Evolutionary conservation across 2,329 filamentous ascomycete genomes (phyloP).

Genomic region (Chrysoporthe deuterocubensis): DNA sequence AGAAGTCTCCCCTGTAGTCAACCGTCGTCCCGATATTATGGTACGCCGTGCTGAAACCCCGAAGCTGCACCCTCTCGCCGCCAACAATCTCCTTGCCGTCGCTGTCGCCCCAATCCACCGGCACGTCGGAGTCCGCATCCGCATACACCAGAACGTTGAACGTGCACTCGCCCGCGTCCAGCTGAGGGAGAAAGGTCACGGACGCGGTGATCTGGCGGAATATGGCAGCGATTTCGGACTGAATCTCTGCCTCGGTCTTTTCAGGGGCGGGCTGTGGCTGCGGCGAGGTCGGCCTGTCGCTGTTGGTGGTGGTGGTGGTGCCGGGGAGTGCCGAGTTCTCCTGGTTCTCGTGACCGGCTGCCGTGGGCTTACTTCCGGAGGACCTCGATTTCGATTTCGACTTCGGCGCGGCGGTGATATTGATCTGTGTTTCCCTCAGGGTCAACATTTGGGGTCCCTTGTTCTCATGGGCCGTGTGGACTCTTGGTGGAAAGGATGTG

Average conservation of each 20-base stretch:
- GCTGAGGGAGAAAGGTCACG: conserved; percentile 93
- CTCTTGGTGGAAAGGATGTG: too few relatives aligned
- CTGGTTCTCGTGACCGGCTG: conserved; percentile 61
- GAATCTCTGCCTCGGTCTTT: conserved; percentile 92
- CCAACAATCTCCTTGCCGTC: conserved; percentile 96
- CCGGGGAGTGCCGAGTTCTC: conserved; percentile 64
- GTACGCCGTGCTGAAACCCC: conserved; percentile 94
- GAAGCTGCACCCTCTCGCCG: conserved; percentile 91
- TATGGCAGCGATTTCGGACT: conserved; percentile 92
- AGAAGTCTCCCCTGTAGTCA: conserved; percentile 63
- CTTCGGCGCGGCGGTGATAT: conserved; percentile 45
- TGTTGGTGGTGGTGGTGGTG: not conserved
- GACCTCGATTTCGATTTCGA: conserved; percentile 56
- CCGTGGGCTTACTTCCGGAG: conserved; percentile 56
- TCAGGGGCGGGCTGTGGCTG: conserved; percentile 49
- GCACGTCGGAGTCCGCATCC: conserved; percentile 93
- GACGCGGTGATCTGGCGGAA: conserved; percentile 98
- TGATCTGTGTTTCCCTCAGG: conserved; percentile 36
- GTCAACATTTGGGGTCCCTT: not conserved
- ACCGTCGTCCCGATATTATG: conserved; percentile 95
- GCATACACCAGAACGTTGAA: conserved; percentile 99
- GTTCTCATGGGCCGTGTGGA: not conserved
- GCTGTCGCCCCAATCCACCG: conserved; percentile 97
- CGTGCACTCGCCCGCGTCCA: conserved; percentile 85
- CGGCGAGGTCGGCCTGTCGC: conserved; percentile 35